phyloP scores from a whole-genome alignment of 495 filamentous ascomycete species.

The Lindgomyces ingoldianus region DNA sequence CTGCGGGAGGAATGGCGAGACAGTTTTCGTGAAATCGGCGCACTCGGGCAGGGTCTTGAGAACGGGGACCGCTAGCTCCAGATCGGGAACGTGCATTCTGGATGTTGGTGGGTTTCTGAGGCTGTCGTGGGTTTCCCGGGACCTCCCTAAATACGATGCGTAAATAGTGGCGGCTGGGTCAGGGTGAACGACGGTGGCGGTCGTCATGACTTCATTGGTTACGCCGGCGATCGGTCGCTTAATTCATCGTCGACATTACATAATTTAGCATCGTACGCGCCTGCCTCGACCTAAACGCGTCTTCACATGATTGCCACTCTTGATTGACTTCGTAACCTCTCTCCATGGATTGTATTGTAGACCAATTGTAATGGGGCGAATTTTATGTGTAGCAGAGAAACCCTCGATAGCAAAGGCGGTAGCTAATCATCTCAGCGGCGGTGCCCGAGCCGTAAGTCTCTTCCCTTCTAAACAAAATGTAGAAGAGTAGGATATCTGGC shows the following conservation, averaged over 20 bases:
- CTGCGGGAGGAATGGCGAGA: constrained; percentile 76
- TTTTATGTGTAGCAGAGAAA: constrained; percentile 96
- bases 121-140: not conserved
- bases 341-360: not conserved
- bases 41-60: constrained; percentile 69
- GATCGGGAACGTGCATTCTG: constrained; percentile 35
- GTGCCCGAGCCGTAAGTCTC: constrained; percentile 65
- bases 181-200: too few relatives aligned
- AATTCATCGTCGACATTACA: not conserved
- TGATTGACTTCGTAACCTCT: not conserved
- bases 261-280: constrained; percentile 11
- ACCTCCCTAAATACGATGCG: too few relatives aligned
- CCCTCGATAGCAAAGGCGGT: constrained; percentile 95
- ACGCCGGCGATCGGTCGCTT: not conserved
- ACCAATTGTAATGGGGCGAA: constrained; percentile 44
- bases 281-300: constrained; percentile 18
- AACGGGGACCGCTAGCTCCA: constrained; percentile 56
- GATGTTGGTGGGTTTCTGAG: not conserved
- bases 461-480: not conserved
- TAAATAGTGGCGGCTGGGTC: too few relatives aligned
- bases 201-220: constrained; percentile 9
- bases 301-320: constrained; percentile 25
- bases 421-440: constrained; percentile 78
- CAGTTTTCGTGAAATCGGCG: constrained; percentile 68
- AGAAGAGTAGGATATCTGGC: too few relatives aligned